These are phyloP conservation scores for Aspergillus tanneri DNA, from an alignment of 2,329 filamentous ascomycete genomes.

Conservation along the genomic window DNA sequence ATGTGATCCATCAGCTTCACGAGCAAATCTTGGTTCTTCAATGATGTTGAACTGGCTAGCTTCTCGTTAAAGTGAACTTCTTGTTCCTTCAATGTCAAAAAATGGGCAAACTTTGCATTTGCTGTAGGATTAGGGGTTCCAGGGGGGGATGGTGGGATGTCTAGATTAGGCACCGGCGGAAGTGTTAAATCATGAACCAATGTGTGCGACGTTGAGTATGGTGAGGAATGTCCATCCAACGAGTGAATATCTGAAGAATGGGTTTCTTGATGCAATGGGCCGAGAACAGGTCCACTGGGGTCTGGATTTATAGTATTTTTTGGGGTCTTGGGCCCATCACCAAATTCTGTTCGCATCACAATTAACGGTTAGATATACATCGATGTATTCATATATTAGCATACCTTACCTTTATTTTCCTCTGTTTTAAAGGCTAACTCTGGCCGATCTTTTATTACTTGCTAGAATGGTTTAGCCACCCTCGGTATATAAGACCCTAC, in stretches of 20 bases:
- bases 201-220: slow-evolving; percentile 50
- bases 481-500: neutral
- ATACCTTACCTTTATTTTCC: slow-evolving; percentile 10
- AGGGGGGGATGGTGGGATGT: slow-evolving; percentile 49
- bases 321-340: slow-evolving; percentile 1
- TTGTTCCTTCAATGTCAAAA: slow-evolving; percentile 61
- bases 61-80: slow-evolving; percentile 65
- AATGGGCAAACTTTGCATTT: slow-evolving; percentile 60
- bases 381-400: neutral
- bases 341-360: slow-evolving; percentile 6
- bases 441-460: slow-evolving; percentile 5
- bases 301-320: slow-evolving; percentile 12
- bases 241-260: slow-evolving; percentile 13
- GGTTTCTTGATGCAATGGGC: slow-evolving; percentile 33
- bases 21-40: slow-evolving; percentile 60
- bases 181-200: slow-evolving; percentile 58
- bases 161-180: slow-evolving; percentile 45
- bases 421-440: slow-evolving; percentile 1
- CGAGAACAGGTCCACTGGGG: slow-evolving; percentile 35
- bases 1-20: slow-evolving; percentile 59
- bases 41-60: slow-evolving; percentile 55
- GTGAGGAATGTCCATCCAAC: slow-evolving; percentile 36
- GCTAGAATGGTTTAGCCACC: neutral
- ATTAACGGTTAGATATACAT: neutral
- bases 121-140: slow-evolving; percentile 44